Evolutionary conservation across 2,329 filamentous ascomycete species (phyloP).

Genomic region (Calonectria fujianensis): DNA sequence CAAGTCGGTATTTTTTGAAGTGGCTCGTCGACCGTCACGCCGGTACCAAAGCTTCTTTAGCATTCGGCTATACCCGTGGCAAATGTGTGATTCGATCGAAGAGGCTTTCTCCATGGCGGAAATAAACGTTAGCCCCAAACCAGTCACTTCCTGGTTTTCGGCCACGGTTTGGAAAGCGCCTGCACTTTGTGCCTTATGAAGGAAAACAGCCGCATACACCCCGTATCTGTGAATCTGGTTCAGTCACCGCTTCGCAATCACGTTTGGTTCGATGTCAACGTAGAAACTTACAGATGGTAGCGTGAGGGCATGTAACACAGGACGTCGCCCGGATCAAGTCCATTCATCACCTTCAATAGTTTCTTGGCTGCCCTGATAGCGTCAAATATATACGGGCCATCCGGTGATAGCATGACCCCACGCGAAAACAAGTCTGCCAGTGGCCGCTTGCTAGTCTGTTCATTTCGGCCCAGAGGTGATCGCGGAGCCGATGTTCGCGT

Average conservation of each 20-base stretch:
- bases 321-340: not conserved
- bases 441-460: not conserved
- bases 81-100: conserved; percentile 8
- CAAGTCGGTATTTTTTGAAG: not conserved
- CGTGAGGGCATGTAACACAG: conserved; percentile 5
- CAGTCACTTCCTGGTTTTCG: conserved; percentile 10
- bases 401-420: conserved; percentile 8
- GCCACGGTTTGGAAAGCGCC: not conserved
- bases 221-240: not conserved
- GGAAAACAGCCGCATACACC: conserved; percentile 5
- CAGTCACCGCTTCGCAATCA: not conserved
- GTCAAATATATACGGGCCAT: conserved; percentile 20
- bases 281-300: conserved; percentile 1
- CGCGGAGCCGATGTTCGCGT: conserved; percentile 10
- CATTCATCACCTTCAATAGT: not conserved
- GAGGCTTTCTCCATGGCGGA: conserved; percentile 5
- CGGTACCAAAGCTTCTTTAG: conserved; percentile 2
- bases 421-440: conserved; percentile 15
- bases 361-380: conserved; percentile 20
- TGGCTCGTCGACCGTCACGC: not conserved
- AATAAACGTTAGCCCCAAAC: not conserved
- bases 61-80: conserved; percentile 10
- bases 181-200: conserved; percentile 3
- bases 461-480: not conserved
- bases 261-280: not conserved